phyloP scores from a whole-genome alignment of 176 grass and related monocot genomes.

The Oryza australiensis region DNA sequence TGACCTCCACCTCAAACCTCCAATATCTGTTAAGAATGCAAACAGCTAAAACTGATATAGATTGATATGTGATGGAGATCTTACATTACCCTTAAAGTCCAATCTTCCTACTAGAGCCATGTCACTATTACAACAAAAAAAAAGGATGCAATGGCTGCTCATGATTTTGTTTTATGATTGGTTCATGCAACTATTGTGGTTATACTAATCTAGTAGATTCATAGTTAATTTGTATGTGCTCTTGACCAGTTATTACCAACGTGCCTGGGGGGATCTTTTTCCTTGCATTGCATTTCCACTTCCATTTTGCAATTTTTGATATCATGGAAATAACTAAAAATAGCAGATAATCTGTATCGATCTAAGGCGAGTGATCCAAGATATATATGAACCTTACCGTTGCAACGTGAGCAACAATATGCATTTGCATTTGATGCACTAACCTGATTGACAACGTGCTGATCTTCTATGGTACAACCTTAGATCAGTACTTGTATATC shows the following conservation, averaged over 20 bases:
- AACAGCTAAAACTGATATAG: background rate
- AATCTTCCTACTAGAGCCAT: slow-evolving; percentile 7
- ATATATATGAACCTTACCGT: background rate
- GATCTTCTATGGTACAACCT: background rate
- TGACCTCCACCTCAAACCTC: slow-evolving; percentile 27
- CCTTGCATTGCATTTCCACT: background rate
- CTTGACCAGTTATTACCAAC: background rate
- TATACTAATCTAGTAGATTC: background rate
- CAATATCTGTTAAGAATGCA: background rate
- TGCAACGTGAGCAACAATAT: background rate
- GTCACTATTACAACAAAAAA: background rate
- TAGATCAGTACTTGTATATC: background rate
- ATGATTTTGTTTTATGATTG: background rate
- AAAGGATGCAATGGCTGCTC: background rate
- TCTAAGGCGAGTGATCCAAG: background rate
- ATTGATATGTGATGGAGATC: background rate
- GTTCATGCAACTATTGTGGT: background rate
- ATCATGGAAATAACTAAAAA: background rate
- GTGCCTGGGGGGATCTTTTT: background rate
- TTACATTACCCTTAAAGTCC: background rate
- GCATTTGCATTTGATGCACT: background rate
- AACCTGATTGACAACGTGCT: slow-evolving; percentile 22
- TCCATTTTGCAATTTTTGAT: slow-evolving; percentile 1
- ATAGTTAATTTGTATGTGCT: background rate
- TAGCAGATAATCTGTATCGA: background rate